phyloP scores from a whole-genome alignment of 139 green algal species.

The Chlorella vulgaris region DNA sequence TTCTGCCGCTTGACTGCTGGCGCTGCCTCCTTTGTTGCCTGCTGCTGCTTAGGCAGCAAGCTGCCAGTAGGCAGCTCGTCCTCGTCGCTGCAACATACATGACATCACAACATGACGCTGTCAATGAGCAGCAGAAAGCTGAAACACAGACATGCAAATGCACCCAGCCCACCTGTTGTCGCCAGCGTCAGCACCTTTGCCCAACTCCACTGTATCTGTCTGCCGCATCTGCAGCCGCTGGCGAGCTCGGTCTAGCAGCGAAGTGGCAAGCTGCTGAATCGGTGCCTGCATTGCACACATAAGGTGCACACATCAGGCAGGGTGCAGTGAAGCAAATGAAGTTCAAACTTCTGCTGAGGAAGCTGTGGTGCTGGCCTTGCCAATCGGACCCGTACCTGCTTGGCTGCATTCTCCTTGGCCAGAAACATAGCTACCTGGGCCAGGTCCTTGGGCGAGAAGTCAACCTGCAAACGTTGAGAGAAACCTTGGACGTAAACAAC shows the following conservation, averaged over 20 bases:
- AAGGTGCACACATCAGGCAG: too few species aligned
- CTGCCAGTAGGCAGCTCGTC: slow-evolving; percentile 1
- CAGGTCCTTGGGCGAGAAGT: slow-evolving; percentile 34
- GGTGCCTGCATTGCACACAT: slow-evolving; percentile 64
- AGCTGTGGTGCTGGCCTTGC: background rate
- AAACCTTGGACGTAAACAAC: background rate
- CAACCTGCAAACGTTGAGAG: background rate
- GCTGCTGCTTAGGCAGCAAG: slow-evolving; percentile 1
- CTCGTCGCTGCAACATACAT: background rate
- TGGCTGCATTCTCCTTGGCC: slow-evolving; percentile 37
- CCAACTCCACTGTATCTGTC: slow-evolving; percentile 37
- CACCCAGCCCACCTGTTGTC: background rate
- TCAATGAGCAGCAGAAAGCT: too few species aligned
- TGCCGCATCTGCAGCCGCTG: slow-evolving; percentile 52
- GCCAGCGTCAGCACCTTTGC: background rate
- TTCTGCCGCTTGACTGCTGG: background rate
- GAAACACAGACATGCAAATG: too few species aligned
- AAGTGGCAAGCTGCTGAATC: slow-evolving; percentile 56
- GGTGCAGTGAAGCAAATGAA: too few species aligned
- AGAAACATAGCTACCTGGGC: slow-evolving; percentile 60
- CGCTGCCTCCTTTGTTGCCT: background rate
- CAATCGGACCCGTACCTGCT: slow-evolving; percentile 30
- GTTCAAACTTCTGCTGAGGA: too few species aligned
- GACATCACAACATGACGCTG: background rate
- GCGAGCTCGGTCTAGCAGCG: slow-evolving; percentile 52